A percentile compares a stretch with the other conserved stretches of the same genome.
phyloP scores from a whole-genome alignment of 345 rosid species.

The Murraya koenigii region DNA sequence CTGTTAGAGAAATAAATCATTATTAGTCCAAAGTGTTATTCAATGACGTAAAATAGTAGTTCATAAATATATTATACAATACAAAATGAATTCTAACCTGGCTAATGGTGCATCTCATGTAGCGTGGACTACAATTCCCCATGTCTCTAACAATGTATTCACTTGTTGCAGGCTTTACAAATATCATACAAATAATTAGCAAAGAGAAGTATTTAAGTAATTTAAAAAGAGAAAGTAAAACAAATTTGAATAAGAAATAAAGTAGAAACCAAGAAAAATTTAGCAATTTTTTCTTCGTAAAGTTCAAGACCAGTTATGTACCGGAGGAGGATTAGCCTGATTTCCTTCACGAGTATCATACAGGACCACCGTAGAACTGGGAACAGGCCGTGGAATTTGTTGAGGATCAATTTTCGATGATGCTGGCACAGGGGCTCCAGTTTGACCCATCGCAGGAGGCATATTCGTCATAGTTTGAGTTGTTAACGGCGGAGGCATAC shows the following conservation, averaged over 20 bases:
- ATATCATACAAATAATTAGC: slow-evolving; percentile 18
- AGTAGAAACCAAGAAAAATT: not conserved
- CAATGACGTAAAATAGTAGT: not conserved
- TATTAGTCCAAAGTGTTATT: slow-evolving; percentile 1
- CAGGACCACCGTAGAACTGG: slow-evolving; percentile 55
- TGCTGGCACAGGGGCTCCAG: slow-evolving; percentile 66
- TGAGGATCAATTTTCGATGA: slow-evolving; percentile 88
- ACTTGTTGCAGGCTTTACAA: slow-evolving; percentile 83
- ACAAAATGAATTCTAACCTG: slow-evolving; percentile 52
- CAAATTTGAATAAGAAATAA: not conserved
- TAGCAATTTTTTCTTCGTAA: slow-evolving; percentile 3
- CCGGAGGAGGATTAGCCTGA: slow-evolving; percentile 95
- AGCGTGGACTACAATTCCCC: slow-evolving; percentile 98
- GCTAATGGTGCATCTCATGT: slow-evolving; percentile 95
- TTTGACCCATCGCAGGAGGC: slow-evolving; percentile 73
- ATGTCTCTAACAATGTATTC: slow-evolving; percentile 85
- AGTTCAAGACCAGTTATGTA: slow-evolving; percentile 27
- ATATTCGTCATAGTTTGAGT: slow-evolving; percentile 80
- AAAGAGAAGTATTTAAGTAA: not conserved
- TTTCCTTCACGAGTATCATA: slow-evolving; percentile 86
- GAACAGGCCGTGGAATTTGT: slow-evolving; percentile 95
- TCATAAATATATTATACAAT: slow-evolving; percentile 1
- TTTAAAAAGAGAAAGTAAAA: not conserved
- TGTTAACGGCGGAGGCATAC: slow-evolving; percentile 79
- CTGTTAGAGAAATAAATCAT: slow-evolving; percentile 36